Percentiles rank a stretch among this genome's conserved stretches.
Conservation (phyloP, 192 early-diverging fungal species). For the Phlyctochytrium planicorne region DNA sequence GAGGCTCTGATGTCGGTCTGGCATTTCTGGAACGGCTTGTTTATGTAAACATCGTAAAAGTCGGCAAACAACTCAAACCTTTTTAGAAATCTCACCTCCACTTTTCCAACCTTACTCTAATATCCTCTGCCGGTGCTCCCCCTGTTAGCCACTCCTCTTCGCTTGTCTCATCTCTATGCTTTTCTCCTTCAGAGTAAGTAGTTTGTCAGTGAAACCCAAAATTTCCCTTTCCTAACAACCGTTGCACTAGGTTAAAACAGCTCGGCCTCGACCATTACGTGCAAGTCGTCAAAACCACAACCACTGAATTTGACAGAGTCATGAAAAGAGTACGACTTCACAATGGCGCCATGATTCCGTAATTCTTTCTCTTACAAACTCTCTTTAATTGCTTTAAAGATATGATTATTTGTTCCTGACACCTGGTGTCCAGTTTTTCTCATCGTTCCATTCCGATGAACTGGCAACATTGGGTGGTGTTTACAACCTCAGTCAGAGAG, state of each 20-base stretch:
- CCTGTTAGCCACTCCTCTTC: slow-evolving; percentile 2
- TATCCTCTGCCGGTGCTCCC: slow-evolving; percentile 36
- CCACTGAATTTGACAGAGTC: slow-evolving; percentile 41
- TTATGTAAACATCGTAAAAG: slow-evolving; percentile 37
- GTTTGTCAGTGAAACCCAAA: too few species aligned
- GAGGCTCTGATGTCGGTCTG: slow-evolving; percentile 51
- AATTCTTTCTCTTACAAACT: slow-evolving; percentile 6
- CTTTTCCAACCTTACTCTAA: slow-evolving; percentile 47
- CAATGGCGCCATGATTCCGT: slow-evolving; percentile 33
- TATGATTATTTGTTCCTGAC: slow-evolving; percentile 54
- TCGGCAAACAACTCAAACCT: background rate
- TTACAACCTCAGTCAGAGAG: slow-evolving; percentile 22
- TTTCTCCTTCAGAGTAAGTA: slow-evolving; percentile 29
- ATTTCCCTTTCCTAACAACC: background rate
- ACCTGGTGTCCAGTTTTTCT: slow-evolving; percentile 47
- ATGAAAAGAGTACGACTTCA: slow-evolving; percentile 31
- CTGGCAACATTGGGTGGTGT: slow-evolving; percentile 34
- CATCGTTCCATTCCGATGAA: slow-evolving; percentile 21
- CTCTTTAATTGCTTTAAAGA: slow-evolving; percentile 13
- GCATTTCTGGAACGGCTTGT: slow-evolving; percentile 51
- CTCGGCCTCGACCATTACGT: slow-evolving; percentile 43
- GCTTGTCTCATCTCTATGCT: slow-evolving; percentile 39
- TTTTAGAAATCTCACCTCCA: slow-evolving; percentile 37
- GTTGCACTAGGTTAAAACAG: slow-evolving; percentile 42
- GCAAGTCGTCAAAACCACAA: slow-evolving; percentile 30